Evolutionary conservation across 2,329 filamentous ascomycete species (phyloP), one percentile per base, ranked within the genome.

Genomic region (Arthrinium puccinioides): DNA sequence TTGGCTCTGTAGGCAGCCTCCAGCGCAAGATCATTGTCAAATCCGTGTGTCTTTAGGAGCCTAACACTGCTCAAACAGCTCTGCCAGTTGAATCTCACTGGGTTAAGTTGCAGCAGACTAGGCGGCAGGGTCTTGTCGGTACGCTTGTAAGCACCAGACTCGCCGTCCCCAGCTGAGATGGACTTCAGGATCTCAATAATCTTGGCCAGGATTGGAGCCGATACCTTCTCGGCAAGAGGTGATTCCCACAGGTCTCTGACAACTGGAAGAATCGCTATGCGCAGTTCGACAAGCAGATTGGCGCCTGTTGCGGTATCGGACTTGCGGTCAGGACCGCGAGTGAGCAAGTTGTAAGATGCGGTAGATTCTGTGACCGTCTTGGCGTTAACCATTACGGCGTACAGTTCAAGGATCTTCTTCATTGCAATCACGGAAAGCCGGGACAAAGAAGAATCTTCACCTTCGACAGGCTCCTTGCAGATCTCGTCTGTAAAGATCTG

Each of bases 1-100:
- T 87, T 84, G 50, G 86, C 86, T 38, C 90, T 79, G 57, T 87
- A 96, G 0, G 92, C 64, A 21, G 86, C 88, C 60, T 97, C 90
- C 21, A 75, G 72, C 6, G 75, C 82, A 36, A 96, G 67, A 10
- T 77, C 74, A 29, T 73, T 64, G 16, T 48, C 32, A 31, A 58
- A 60, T 2, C 52, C 54, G 9, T 51, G 51, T 16, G 48, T 48
- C 4, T 56, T 37, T 15, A 67, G 50, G 15, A 62, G 59, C 15
- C 46, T 53, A 5, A 63, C 51, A 3, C 53, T 49, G 11, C 38
- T 42, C 5, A 52, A 52, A 35, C 56, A 48, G 8, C 46, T 37
- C 13, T 44, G 40, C 74, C 74, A 78, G 36, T 62, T 56, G 46
- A 76, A 79, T 3, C 61, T 59, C 2, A 56, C 52, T 29, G 60